These are phyloP conservation scores for Aspergillus novoparasiticus DNA, from an alignment of 2,329 filamentous ascomycete species.

Conservation along the genomic window DNA sequence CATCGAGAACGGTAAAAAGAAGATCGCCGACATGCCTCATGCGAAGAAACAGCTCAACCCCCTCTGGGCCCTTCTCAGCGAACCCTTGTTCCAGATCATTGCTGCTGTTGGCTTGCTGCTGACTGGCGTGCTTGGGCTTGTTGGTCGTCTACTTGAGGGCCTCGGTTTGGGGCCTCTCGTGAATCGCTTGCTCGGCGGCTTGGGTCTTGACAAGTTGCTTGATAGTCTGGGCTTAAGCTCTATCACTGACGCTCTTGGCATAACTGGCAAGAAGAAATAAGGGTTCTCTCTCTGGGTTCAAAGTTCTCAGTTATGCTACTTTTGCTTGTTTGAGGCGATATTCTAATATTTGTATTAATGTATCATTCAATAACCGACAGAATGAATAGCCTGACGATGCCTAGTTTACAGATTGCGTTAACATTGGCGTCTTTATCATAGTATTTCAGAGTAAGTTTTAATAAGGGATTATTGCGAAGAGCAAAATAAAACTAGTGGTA, in stretches of 20 bases:
- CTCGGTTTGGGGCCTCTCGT: slow-evolving; percentile 81
- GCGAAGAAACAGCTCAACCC: slow-evolving; percentile 95
- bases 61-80: slow-evolving; percentile 71
- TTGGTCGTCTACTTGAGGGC: slow-evolving; percentile 77
- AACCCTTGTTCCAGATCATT: slow-evolving; percentile 90
- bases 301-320: background rate
- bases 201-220: slow-evolving; percentile 63
- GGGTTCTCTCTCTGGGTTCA: fast-evolving
- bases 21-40: slow-evolving; percentile 87
- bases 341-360: background rate
- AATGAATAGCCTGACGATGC: background rate
- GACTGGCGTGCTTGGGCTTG: slow-evolving; percentile 79
- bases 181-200: slow-evolving; percentile 72
- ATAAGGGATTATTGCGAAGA: too few relatives aligned
- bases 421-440: too few relatives aligned
- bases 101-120: slow-evolving; percentile 84
- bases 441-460: too few relatives aligned
- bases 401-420: too few relatives aligned
- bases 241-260: slow-evolving; percentile 41
- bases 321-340: background rate
- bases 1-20: slow-evolving; percentile 85
- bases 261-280: slow-evolving; percentile 50
- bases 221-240: slow-evolving; percentile 56
- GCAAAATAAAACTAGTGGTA: too few relatives aligned
- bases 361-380: background rate